These are phyloP conservation scores for Phytophthora sojae DNA, from an alignment of 352 stramenopile genomes.

Conservation along the genomic window DNA sequence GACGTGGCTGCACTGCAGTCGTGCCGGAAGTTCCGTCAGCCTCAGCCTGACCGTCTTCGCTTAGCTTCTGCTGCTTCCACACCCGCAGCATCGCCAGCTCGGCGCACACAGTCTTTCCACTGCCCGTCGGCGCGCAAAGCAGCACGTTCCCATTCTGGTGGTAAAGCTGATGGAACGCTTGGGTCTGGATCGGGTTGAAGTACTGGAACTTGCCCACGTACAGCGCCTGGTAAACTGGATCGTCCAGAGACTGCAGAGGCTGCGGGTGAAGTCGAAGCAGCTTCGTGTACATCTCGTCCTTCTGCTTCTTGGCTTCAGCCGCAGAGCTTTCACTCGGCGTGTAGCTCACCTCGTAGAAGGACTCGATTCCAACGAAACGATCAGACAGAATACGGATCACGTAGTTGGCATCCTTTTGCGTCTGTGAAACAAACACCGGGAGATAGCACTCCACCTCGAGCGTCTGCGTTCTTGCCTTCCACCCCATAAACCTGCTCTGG, in stretches of 20 bases:
- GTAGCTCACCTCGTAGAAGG: slow-evolving; percentile 81
- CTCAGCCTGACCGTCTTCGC: slow-evolving; percentile 3
- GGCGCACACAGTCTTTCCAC: slow-evolving; percentile 97
- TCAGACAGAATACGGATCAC: slow-evolving; percentile 96
- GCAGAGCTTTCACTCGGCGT: slow-evolving; percentile 44
- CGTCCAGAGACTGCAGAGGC: slow-evolving; percentile 92
- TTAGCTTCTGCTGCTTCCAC: slow-evolving; percentile 65
- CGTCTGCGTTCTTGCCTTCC: slow-evolving; percentile 67
- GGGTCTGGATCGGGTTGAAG: slow-evolving; percentile 97
- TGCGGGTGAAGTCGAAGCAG: slow-evolving; percentile 96
- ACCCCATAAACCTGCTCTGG: slow-evolving; percentile 75
- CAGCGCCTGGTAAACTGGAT: slow-evolving; percentile 92
- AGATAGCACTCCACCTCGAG: slow-evolving; percentile 96
- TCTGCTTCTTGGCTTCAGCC: slow-evolving; percentile 57
- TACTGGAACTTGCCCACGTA: slow-evolving; percentile 91
- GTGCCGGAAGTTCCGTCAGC: background rate
- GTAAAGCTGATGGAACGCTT: slow-evolving; percentile 98
- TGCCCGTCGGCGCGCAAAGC: slow-evolving; percentile 96
- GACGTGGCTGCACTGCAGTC: slow-evolving; percentile 1
- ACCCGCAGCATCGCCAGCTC: slow-evolving; percentile 98
- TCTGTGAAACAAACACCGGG: slow-evolving; percentile 94
- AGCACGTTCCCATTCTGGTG: slow-evolving; percentile 96
- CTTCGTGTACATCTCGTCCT: slow-evolving; percentile 81
- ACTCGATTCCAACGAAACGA: slow-evolving; percentile 96
- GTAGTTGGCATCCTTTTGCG: slow-evolving; percentile 90